Conservation (phyloP, 208 protist genomes). For the Acanthamoeba lugdunensis region DNA sequence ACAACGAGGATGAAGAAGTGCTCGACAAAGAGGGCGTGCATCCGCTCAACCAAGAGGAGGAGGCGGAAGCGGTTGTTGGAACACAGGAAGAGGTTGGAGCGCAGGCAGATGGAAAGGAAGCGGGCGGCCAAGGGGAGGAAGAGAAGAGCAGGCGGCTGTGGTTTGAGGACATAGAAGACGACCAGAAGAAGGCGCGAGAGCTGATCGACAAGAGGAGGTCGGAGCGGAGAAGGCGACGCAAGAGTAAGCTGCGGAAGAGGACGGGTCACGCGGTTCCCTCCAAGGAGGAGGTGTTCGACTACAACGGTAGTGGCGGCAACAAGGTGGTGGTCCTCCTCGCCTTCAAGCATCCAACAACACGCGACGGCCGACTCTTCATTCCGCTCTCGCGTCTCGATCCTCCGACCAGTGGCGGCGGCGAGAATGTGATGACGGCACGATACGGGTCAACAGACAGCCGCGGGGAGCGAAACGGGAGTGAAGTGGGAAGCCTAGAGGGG, state of each 20-base stretch:
- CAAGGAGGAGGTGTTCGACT: neutral
- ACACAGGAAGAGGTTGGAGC: neutral
- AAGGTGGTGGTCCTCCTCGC: conserved; percentile 17
- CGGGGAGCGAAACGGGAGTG: neutral
- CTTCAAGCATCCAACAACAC: neutral
- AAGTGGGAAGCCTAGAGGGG: neutral
- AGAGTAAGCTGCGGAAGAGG: conserved; percentile 1
- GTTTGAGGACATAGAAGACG: neutral
- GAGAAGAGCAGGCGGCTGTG: neutral
- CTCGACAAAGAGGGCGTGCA: neutral
- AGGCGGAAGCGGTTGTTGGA: neutral
- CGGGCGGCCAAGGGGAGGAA: neutral
- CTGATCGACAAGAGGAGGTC: neutral
- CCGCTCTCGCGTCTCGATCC: neutral
- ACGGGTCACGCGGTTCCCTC: neutral
- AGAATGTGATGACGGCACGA: neutral
- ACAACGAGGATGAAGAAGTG: neutral
- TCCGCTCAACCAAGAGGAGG: neutral
- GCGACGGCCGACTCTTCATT: neutral
- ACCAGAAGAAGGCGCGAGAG: neutral
- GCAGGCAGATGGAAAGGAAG: neutral
- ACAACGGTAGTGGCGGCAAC: neutral
- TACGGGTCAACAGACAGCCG: neutral
- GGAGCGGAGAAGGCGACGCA: neutral
- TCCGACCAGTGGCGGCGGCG: too few species aligned